These are phyloP conservation scores for Clitocybe nebularis DNA, from an alignment of 1,284 basidiomycete genomes.

Conservation along the genomic window DNA sequence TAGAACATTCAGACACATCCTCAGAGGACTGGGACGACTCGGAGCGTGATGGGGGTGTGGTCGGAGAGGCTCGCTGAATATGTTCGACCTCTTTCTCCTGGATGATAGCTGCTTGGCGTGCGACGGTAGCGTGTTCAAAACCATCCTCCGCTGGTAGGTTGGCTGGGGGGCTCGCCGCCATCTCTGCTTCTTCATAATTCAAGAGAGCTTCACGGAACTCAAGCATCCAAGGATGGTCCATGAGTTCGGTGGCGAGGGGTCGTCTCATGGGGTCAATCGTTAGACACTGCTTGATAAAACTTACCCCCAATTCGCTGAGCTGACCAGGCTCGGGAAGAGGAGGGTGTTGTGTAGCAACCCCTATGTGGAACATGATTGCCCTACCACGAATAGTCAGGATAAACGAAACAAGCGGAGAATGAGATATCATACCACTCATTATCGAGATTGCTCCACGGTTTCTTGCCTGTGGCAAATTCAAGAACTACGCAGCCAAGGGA, in stretches of 20 bases:
- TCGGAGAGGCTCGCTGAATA: conserved; percentile 40
- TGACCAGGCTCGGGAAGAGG: conserved; percentile 91
- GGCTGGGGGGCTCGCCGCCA: conserved; percentile 44
- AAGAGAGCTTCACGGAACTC: conserved; percentile 69
- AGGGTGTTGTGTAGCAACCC: conserved; percentile 95
- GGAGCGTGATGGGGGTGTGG: conserved; percentile 28
- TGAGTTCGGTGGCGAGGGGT: conserved; percentile 83
- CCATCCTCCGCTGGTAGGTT: conserved; percentile 44
- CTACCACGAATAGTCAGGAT: conserved; percentile 34
- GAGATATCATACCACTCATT: conserved; percentile 84
- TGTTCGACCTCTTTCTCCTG: conserved; percentile 59
- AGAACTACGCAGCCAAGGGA: conserved; percentile 94
- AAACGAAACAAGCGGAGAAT: conserved; percentile 1
- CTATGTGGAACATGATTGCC: conserved; percentile 99
- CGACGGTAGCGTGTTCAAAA: conserved; percentile 49
- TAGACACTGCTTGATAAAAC: conserved; percentile 91
- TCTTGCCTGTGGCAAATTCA: conserved; percentile 93
- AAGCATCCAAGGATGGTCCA: conserved; percentile 90
- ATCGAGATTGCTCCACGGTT: conserved; percentile 98
- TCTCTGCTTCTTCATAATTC: conserved; percentile 63
- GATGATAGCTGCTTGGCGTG: conserved; percentile 51
- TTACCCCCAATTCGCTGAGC: conserved; percentile 86
- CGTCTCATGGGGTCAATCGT: conserved; percentile 84
- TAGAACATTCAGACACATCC: conserved; percentile 7
- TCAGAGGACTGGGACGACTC: conserved; percentile 4